Conservation (phyloP, 441 rosid genomes). For the Gossypium davidsonii region DNA sequence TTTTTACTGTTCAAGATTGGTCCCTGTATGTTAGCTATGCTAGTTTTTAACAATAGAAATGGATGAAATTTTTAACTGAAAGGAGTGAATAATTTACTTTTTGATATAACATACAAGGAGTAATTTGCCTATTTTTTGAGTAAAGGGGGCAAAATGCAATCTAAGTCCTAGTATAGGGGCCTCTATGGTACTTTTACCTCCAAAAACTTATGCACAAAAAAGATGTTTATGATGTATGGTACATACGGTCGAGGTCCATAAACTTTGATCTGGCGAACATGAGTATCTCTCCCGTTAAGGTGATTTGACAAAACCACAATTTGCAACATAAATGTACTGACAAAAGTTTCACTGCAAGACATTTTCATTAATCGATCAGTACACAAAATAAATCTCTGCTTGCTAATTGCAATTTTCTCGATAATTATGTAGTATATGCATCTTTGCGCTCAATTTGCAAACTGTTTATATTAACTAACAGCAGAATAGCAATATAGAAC, state of each 20-base stretch:
- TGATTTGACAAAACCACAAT: conserved; percentile 74
- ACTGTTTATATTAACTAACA: neutral
- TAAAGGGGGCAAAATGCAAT: too few species aligned
- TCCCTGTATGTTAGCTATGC: too few species aligned
- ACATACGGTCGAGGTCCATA: conserved; percentile 84
- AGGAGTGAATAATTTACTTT: too few species aligned
- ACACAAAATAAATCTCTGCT: neutral
- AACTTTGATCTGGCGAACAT: conserved; percentile 86
- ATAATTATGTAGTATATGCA: neutral
- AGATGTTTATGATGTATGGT: neutral
- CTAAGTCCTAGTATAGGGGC: too few species aligned
- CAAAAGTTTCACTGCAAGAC: conserved; percentile 64
- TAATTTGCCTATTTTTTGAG: too few species aligned
- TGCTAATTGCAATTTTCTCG: neutral
- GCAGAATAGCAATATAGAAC: neutral
- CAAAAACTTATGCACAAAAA: neutral
- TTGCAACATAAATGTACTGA: conserved; percentile 81
- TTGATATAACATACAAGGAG: too few species aligned
- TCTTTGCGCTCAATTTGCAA: neutral
- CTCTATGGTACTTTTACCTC: too few species aligned
- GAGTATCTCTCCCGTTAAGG: conserved; percentile 86
- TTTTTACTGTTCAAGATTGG: too few species aligned
- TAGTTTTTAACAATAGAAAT: too few species aligned
- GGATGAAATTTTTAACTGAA: too few species aligned
- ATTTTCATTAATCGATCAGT: neutral